phyloP scores from a whole-genome alignment of 75 land plant species.

The Ceratopteris richardii region DNA sequence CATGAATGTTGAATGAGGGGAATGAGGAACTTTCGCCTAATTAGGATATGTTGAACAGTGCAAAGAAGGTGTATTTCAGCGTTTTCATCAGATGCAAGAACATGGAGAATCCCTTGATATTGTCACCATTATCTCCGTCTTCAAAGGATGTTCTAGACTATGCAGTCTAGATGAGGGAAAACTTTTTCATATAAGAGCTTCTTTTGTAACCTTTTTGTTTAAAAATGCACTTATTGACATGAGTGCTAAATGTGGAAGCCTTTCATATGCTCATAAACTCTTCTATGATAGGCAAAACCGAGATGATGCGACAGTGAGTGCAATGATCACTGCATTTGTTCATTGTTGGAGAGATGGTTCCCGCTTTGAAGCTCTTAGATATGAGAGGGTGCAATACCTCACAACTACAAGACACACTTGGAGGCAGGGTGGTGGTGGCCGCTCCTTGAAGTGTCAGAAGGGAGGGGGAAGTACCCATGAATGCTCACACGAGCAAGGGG shows the following conservation, averaged over 20 bases:
- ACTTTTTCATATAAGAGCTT: conserved; percentile 22
- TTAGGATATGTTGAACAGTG: conserved; percentile 5
- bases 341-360: conserved; percentile 11
- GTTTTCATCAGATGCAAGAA: conserved; percentile 43
- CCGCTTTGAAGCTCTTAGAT: too few species aligned
- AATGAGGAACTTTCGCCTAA: too few species aligned
- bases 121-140: conserved; percentile 29
- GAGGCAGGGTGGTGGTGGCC: too few species aligned
- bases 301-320: conserved; percentile 37
- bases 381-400: too few species aligned
- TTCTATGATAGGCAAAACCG: conserved; percentile 28
- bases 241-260: conserved; percentile 22
- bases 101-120: conserved; percentile 12
- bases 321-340: conserved; percentile 13
- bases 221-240: conserved; percentile 26
- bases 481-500: too few species aligned
- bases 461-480: too few species aligned
- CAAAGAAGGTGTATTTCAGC: conserved; percentile 26
- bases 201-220: conserved; percentile 18
- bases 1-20: too few species aligned
- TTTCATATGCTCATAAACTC: conserved; percentile 12
- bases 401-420: too few species aligned
- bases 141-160: conserved; percentile 43
- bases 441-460: too few species aligned
- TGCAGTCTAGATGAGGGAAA: conserved; percentile 13